Conservation (phyloP, 2,329 filamentous ascomycete genomes). For the Fusarium brevicatenulatum region DNA sequence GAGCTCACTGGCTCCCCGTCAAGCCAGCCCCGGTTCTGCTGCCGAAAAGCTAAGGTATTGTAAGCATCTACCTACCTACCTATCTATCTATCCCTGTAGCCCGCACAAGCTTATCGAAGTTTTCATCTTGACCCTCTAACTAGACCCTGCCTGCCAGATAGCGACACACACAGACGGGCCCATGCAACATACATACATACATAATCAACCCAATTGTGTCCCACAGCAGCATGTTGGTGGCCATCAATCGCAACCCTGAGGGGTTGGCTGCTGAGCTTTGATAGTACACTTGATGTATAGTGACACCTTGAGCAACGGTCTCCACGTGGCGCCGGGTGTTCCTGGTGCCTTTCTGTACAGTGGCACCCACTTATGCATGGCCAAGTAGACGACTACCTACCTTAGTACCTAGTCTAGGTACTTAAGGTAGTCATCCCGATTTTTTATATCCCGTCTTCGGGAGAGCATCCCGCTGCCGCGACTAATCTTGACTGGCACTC, state of each 20-base stretch:
- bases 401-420: too few species aligned
- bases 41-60: constrained; percentile 11
- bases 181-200: constrained; percentile 15
- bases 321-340: constrained; percentile 40
- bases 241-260: constrained; percentile 5
- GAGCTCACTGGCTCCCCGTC: constrained; percentile 37
- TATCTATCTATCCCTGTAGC: constrained; percentile 4
- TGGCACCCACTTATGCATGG: constrained; percentile 35
- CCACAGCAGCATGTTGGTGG: constrained; percentile 29
- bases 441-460: constrained; percentile 29
- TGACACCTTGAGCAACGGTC: constrained; percentile 33
- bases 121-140: constrained; percentile 23
- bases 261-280: constrained; percentile 10
- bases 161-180: constrained; percentile 6
- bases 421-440: background rate
- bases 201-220: constrained; percentile 22
- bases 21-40: constrained; percentile 20
- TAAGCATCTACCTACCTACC: too few species aligned
- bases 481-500: constrained; percentile 12
- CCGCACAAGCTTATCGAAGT: constrained; percentile 36
- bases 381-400: background rate
- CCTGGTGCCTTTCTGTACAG: constrained; percentile 28
- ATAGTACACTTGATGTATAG: constrained; percentile 29
- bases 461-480: constrained; percentile 28
- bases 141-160: constrained; percentile 16